Conservation (phyloP, 495 filamentous ascomycete species). For the Xylaria palmicola region DNA sequence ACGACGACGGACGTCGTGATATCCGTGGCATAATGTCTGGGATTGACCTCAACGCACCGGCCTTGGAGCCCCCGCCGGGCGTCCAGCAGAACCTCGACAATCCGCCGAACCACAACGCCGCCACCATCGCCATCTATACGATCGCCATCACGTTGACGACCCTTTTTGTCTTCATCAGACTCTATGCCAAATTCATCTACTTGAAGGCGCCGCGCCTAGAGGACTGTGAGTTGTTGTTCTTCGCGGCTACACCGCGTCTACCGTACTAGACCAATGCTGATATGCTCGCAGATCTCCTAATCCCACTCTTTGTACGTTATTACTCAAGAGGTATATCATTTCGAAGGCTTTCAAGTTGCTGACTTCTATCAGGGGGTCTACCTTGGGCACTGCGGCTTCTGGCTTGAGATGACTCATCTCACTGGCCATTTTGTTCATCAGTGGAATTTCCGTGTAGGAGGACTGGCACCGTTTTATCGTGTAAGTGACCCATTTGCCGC, state of each 20-base stretch:
- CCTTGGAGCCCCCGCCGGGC: slow-evolving; percentile 14
- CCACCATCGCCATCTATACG: slow-evolving; percentile 25
- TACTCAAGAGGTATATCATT: not conserved
- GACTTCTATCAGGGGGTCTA: slow-evolving; percentile 14
- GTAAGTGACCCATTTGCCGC: slow-evolving; percentile 8
- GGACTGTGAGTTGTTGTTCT: slow-evolving; percentile 5
- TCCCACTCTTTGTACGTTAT: not conserved
- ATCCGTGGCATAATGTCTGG: not conserved
- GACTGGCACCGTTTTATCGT: slow-evolving; percentile 18
- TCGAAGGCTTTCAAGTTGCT: not conserved
- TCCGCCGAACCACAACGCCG: slow-evolving; percentile 30
- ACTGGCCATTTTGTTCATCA: slow-evolving; percentile 28
- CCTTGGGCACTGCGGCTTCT: slow-evolving; percentile 21
- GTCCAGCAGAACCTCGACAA: slow-evolving; percentile 31
- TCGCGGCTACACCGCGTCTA: not conserved
- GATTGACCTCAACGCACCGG: slow-evolving; percentile 21
- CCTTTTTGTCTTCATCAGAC: slow-evolving; percentile 16
- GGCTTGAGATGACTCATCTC: slow-evolving; percentile 15
- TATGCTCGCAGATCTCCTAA: not conserved
- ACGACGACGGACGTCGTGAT: not conserved
- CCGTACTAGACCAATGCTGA: not conserved
- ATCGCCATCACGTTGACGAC: slow-evolving; percentile 19
- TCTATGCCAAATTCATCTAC: slow-evolving; percentile 25
- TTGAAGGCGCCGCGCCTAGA: slow-evolving; percentile 14
- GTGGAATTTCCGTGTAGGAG: slow-evolving; percentile 26